Base-by-base conservation (phyloP, 2,329 filamentous ascomycete genomes). In the Dactylellina sp. region DNA sequence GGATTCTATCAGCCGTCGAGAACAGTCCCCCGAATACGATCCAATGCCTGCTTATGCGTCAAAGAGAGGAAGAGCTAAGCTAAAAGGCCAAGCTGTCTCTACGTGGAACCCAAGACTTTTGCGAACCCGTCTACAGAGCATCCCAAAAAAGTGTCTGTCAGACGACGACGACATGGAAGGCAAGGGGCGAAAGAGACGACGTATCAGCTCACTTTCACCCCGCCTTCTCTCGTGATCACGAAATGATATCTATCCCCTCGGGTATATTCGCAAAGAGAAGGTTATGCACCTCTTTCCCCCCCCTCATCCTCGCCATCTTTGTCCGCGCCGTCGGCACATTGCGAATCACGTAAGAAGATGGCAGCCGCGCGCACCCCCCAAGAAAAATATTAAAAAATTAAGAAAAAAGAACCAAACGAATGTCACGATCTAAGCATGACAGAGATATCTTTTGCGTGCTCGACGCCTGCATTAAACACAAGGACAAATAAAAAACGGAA, bases 231-330 rank as follows among this genome's bases (percentile, higher is more conserved):
- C 50, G 50, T 55, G 50, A 55, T 55, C 50, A 24, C n/a, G 28
- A 14, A 55, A 22, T 11, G 6, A 16, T 28, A 50, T 6, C 20
- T 50, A n/a, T 39, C 12, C 25, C n/a, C 28, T 55, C 50, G 50
- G 50, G 32, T 55, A 55, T 55, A 39, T 55, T 55, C 50, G 50
- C 50, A 55, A 55, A 55, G 50, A 55, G 4, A 28, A 55, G 50
- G 50, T 22, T 55, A 55, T 55, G 50, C 50, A 55, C 32, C 49
- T 28, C 24, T 11, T 28, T 16, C n/a, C n/a, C n/a, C n/a, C n/a
- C n/a, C n/a, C n/a, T n/a, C n/a, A n/a, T n/a, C n/a, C n/a, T n/a
- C n/a, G n/a, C n/a, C n/a, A n/a, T 14, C 20, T 50, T 50, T 6
- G 4, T 16, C 28, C 25, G 28, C 32, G 50, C 50, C 16, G 50